Conservation (phyloP, 2,329 filamentous ascomycete species). For the Aspergillus sp. region DNA sequence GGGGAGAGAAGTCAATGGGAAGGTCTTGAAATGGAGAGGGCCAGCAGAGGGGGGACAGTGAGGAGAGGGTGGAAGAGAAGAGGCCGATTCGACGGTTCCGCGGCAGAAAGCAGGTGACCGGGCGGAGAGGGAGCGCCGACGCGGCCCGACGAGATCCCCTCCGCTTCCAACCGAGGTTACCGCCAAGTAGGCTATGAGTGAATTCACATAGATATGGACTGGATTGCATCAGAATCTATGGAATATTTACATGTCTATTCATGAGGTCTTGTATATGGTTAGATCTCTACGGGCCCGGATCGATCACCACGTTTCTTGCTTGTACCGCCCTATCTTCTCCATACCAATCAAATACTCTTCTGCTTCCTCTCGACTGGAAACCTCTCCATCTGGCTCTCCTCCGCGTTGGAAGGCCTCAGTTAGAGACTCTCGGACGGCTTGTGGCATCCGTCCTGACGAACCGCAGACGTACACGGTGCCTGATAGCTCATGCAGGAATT, state of each 20-base stretch:
- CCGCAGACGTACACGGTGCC: conserved; percentile 56
- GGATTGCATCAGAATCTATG: too few species aligned
- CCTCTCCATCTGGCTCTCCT: conserved; percentile 42
- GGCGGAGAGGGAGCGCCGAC: conserved; percentile 33
- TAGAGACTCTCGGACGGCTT: conserved; percentile 65
- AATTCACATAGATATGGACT: too few species aligned
- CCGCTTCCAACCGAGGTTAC: conserved; percentile 36
- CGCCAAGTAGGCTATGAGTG: background rate
- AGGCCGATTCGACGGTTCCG: conserved; percentile 21
- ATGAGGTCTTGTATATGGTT: background rate
- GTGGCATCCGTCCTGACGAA: conserved; percentile 69
- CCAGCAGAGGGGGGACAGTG: conserved; percentile 3
- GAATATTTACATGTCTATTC: background rate
- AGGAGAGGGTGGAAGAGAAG: conserved; percentile 8
- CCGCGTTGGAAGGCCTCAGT: conserved; percentile 58
- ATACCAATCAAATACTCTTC: conserved; percentile 56
- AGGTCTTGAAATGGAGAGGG: background rate
- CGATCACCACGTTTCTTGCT: conserved; percentile 67
- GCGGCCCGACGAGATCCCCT: conserved; percentile 31
- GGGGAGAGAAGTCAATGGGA: conserved; percentile 12
- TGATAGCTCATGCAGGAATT: conserved; percentile 49
- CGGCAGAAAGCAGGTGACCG: conserved; percentile 25
- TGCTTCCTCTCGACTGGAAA: conserved; percentile 47
- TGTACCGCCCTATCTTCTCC: conserved; percentile 64
- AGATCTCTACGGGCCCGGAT: background rate